Evolutionary conservation across 108 stramenopile genomes (phyloP), one percentile per base, ranked within the genome.

Genomic region (Cyclotella cryptica): DNA sequence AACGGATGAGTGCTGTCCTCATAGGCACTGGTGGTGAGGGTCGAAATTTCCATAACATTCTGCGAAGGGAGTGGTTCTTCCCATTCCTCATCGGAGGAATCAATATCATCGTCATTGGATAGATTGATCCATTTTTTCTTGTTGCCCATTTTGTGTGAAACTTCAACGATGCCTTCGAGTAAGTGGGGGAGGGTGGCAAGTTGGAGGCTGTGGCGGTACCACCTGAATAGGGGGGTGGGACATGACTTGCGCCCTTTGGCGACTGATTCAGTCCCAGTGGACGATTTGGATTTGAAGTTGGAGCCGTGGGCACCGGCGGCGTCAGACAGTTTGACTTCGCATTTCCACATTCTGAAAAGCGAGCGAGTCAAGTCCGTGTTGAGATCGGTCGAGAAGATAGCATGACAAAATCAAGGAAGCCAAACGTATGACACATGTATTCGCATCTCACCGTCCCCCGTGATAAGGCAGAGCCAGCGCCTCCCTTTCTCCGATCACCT

Each of bases 131-230:
- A 81, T 21, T 62, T 59, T 22, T 74, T 74, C 62, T 81, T 81
- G 1, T 40, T 41, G 19, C 43, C 19, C 24, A 62, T 65, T 58
- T 73, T 83, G 24, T 44, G 51, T 15, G 58, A 61, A 7, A 83
- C 72, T 39, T 78, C 81, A 35, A 73, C 77, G 51, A 78, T 78
- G 44, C 54, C 76, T 29, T 83, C 71, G 59, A 81, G 62, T 40
- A 91, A 64, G 59, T 94, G 90, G 29, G 93, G 91, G 68, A 89
- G 77, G 17, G 79, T 82, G 13, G 93, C 93, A 55, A 92, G 72
- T 79, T 80, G 81, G 17, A 85, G 72, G 18, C 44, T 60, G 54
- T 83, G 75, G 19, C 78, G 70, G 44, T 67, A 81, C 80, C 77
- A 85, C 22, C 85, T 57, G 64, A 83, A 88, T 26, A 88, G 84